phyloP scores from a whole-genome alignment of 352 stramenopile genomes.

The Detonula confervacea region DNA sequence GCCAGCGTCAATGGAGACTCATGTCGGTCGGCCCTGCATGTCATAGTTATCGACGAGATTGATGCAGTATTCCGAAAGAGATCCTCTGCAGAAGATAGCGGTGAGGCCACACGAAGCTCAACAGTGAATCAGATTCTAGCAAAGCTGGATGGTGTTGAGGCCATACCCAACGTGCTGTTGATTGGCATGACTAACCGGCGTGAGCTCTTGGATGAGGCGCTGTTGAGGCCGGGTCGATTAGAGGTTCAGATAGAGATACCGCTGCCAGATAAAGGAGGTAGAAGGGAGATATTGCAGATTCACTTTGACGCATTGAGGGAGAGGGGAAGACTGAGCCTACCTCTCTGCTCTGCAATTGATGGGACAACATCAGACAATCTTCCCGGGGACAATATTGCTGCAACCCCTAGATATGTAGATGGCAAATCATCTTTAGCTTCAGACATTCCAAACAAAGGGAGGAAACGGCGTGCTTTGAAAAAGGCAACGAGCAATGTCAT shows the following conservation, averaged over 20 bases:
- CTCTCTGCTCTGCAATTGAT: constrained; percentile 71
- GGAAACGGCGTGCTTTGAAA: constrained; percentile 33
- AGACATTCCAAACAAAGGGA: constrained; percentile 1
- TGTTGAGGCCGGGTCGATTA: constrained; percentile 66
- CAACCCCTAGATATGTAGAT: not conserved
- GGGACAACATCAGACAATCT: constrained; percentile 23
- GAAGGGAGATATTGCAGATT: constrained; percentile 78
- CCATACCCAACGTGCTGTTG: constrained; percentile 74
- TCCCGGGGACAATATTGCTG: not conserved
- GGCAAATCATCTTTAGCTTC: no score
- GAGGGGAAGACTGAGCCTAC: constrained; percentile 61
- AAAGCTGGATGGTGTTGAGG: constrained; percentile 76
- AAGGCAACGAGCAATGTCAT: constrained; percentile 32
- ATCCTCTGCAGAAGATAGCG: constrained; percentile 54
- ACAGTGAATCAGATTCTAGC: constrained; percentile 81
- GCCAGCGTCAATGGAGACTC: constrained; percentile 60
- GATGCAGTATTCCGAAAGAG: constrained; percentile 65
- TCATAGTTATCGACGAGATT: constrained; percentile 83
- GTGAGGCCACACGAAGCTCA: constrained; percentile 60
- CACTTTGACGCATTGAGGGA: constrained; percentile 64
- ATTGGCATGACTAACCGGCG: constrained; percentile 81
- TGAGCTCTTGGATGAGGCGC: constrained; percentile 74
- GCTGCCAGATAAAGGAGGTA: constrained; percentile 56
- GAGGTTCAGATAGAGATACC: constrained; percentile 72
- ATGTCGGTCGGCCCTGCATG: constrained; percentile 61